Conservation (phyloP, 2,329 filamentous ascomycete species). For the Diaporthe caulivora region DNA sequence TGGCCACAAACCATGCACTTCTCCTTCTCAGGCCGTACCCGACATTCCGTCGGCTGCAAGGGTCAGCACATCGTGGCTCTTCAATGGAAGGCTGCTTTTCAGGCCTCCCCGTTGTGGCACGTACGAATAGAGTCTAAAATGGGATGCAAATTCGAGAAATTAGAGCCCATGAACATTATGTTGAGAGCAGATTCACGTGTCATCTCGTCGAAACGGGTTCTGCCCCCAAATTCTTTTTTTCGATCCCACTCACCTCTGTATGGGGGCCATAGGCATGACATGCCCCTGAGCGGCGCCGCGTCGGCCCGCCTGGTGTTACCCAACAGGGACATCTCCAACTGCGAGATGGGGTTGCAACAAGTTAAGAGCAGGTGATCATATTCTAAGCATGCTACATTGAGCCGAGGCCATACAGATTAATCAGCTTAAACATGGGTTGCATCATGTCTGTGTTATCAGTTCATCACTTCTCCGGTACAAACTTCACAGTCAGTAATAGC, state of each 20-base stretch:
- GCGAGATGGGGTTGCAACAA: background rate
- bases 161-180: background rate
- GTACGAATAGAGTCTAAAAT: background rate
- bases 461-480: background rate
- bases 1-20: background rate
- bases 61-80: background rate
- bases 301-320: conserved; percentile 23
- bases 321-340: background rate
- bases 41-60: background rate
- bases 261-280: background rate
- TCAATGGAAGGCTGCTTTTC: background rate
- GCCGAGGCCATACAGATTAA: background rate
- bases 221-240: background rate
- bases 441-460: background rate
- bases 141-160: background rate
- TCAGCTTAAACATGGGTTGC: background rate
- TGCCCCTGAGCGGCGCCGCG: conserved; percentile 10
- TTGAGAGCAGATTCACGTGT: too few relatives aligned
- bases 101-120: too few relatives aligned
- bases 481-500: too few relatives aligned
- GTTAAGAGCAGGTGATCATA: background rate
- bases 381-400: background rate
- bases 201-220: background rate
- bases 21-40: background rate
- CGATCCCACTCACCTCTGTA: conserved; percentile 3